Conservation (phyloP, 345 rosid species). For the Gossypioides kirkii region DNA sequence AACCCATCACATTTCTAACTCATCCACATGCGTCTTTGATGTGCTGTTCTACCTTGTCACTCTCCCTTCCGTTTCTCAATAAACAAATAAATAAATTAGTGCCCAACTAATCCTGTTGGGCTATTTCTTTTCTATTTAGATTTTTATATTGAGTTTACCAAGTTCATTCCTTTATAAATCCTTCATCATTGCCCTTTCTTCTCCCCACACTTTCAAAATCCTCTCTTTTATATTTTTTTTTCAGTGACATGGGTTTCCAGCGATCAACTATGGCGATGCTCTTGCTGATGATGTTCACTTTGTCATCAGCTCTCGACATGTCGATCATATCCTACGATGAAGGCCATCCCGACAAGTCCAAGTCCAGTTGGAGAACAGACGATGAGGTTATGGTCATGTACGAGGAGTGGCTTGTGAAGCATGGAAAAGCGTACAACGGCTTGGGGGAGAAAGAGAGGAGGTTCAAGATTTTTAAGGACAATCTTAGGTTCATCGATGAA, state of each 20-base stretch:
- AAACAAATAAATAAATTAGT: neutral
- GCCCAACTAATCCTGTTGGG: neutral
- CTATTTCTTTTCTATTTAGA: neutral
- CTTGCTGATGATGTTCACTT: conserved; percentile 34
- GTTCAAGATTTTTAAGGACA: conserved; percentile 75
- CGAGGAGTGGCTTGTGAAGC: conserved; percentile 67
- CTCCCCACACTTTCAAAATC: neutral
- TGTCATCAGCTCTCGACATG: conserved; percentile 68
- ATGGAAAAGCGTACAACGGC: conserved; percentile 59
- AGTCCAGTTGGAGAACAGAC: conserved; percentile 42
- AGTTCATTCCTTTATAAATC: conserved; percentile 8
- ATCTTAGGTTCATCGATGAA: conserved; percentile 72
- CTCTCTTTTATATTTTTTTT: neutral
- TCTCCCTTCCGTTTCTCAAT: neutral
- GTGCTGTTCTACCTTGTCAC: conserved; percentile 3
- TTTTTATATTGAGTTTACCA: neutral
- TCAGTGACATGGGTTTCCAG: conserved; percentile 32
- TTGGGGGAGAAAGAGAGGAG: conserved; percentile 67
- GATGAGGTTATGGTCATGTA: conserved; percentile 61
- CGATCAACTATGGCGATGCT: conserved; percentile 28
- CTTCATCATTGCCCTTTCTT: neutral
- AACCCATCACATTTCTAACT: conserved; percentile 14
- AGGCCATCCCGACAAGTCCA: conserved; percentile 33
- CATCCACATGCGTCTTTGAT: conserved; percentile 11
- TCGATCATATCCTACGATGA: conserved; percentile 71